Conservation (phyloP, 2,329 filamentous ascomycete genomes). For the Aquanectria penicillioides region DNA sequence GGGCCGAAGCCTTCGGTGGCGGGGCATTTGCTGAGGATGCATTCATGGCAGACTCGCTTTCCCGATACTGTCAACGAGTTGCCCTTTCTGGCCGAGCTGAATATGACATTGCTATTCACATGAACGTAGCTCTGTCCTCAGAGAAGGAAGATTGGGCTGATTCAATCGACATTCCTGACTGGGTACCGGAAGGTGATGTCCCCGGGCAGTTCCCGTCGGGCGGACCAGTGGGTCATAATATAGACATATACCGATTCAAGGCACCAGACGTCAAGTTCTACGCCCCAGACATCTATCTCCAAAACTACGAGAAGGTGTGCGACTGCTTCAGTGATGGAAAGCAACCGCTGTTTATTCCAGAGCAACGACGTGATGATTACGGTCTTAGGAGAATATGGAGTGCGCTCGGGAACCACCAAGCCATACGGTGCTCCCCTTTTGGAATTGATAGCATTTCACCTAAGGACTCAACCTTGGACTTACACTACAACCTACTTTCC, state of each 20-base stretch:
- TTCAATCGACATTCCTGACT: background rate
- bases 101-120: background rate
- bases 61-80: background rate
- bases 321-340: background rate
- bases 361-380: slow-evolving; percentile 8
- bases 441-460: background rate
- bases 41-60: background rate
- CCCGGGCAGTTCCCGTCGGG: slow-evolving; percentile 5
- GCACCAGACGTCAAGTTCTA: background rate
- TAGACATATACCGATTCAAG: background rate
- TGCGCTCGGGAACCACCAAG: background rate
- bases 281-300: slow-evolving; percentile 2
- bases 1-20: background rate
- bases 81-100: background rate
- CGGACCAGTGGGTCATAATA: background rate
- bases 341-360: slow-evolving; percentile 6
- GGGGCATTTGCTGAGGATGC: background rate
- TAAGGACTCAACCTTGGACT: background rate
- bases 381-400: background rate
- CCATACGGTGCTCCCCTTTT: background rate
- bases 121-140: background rate
- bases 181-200: background rate
- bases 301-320: background rate
- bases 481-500: background rate
- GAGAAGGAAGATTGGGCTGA: background rate